Base-by-base conservation (phyloP, 768 basidiomycete species). In the Podaxis sp. region DNA sequence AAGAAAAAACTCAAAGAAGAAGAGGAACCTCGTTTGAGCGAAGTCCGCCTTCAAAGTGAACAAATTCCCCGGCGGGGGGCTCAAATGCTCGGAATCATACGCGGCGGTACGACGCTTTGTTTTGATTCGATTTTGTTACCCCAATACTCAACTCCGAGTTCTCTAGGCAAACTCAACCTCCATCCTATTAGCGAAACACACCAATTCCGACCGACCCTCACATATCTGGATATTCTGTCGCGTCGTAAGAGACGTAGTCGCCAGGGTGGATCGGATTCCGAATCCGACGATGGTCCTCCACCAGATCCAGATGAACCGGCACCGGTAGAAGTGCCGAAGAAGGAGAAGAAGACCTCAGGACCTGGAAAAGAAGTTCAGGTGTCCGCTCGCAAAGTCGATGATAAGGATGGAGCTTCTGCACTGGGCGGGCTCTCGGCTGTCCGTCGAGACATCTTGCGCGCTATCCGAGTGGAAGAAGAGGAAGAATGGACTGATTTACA, bases 171-270 rank as follows among this genome's bases (percentile, higher is more conserved):
- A 62, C 75, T 94, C 48, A 85, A 93, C 71, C 77, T 94, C 14
- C 87, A 93, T 69, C 90, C 91, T 40, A 82, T 94, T 68, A 81
- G 74, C 63, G 84, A 91, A 74, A 88, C 84, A 0, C 89, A 93
- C 68, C 93, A 94, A 70, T 80, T 94, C 64, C 86, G 91, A 48
- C 92, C 92, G 7, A 88, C 89, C 2, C 73, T 93, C 65, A 90
- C 89, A 16, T 91, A 94, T 73, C 78, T 94, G 63, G 93, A 94
- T 69, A 72, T 83, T 61, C 70, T 88, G 57, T 85, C 86, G 23
- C 84, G 84, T 38, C 91, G 88, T 75, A 76, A 71, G 62, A 83
- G 78, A 65, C 84, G 81, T 21, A 69, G 71, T 50, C 76, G 77
- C 21, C 74, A 76, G 44, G 80, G 67, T 36, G 84, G 79, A 6